Percentiles rank a stretch among this genome's conserved stretches.
Evolutionary conservation across 1,139 yeast species (phyloP).

Genomic region (Taphrina betulina): DNA sequence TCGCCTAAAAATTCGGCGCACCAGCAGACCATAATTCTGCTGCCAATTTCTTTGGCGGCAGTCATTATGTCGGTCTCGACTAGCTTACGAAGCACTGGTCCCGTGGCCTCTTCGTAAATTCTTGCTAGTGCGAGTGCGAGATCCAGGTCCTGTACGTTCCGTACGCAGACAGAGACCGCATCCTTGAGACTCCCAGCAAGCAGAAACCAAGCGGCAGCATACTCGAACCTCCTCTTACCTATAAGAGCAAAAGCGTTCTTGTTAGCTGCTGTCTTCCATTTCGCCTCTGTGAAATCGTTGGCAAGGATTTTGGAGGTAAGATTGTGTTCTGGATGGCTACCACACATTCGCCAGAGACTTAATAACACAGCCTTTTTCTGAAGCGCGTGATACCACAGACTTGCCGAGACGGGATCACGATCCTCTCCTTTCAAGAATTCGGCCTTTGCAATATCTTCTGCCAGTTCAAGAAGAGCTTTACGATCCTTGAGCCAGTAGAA

Average conservation of each 20-base stretch:
- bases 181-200: conserved; percentile 77
- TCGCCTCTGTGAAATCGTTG: conserved; percentile 67
- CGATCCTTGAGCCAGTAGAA: conserved; percentile 67
- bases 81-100: neutral
- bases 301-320: conserved; percentile 74
- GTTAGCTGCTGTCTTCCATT: conserved; percentile 86
- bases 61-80: neutral
- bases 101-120: conserved; percentile 2
- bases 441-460: conserved; percentile 51
- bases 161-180: conserved; percentile 59
- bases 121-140: conserved; percentile 13
- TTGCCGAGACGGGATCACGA: conserved; percentile 67
- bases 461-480: conserved; percentile 51
- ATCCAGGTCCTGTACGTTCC: conserved; percentile 6
- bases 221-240: conserved; percentile 77
- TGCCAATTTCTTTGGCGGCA: neutral
- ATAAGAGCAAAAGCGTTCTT: conserved; percentile 89
- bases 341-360: conserved; percentile 79
- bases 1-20: neutral
- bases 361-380: conserved; percentile 70
- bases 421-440: conserved; percentile 54
- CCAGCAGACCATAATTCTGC: conserved; percentile 9
- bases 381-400: conserved; percentile 75
- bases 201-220: conserved; percentile 87
- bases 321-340: conserved; percentile 74